Base-by-base conservation (phyloP, 345 rosid species). In the Gossypium sturtianum region DNA sequence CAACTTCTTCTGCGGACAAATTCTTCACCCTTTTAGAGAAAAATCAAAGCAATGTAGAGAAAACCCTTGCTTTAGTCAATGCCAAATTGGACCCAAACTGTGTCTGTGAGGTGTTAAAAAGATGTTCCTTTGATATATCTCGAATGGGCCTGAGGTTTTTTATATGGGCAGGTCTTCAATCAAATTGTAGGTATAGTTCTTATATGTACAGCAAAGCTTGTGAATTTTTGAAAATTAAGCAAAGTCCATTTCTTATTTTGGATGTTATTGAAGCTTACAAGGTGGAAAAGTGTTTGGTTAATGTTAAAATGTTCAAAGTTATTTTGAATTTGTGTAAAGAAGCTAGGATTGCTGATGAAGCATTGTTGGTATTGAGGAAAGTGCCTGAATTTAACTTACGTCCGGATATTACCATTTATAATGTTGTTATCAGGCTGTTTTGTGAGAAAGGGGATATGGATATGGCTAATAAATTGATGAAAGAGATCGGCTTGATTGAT, bases 101-200 rank as follows among this genome's bases (percentile, higher is more conserved):
- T 79, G 88, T 92, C 79, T 70, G 70, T 71, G 87, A 86, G 71
- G 97, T 94, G n/a, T 60, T 92, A 7, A 62, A 45, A 58, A 89
- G 86, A 74, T 89, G 89, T 78, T 43, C 81, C 58, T 34, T 73
- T 9, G 80, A 62, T 71, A 84, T 86, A 45, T 74, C 82, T 66
- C 80, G 75, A 7, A 48, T 71, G 82, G 97, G 91, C 84, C 86
- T 94, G 60, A 81, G 93, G 61, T 94, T 94, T 74, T 92, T 92
- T 62, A 60, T 94, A 10, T 91, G 93, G 98, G 88, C 93, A 27
- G 97, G 93, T 80, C 82, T 76, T 16, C 97, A 87, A 59, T 81
- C 91, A 1, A 79, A 77, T 43, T 88, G 86, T 60, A 85, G 91
- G 81, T 97, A 92, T 80, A 88, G 89, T 77, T 73, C 84, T 17